These are phyloP conservation scores for Aotearoamyces nothofagi DNA, from an alignment of 2,329 filamentous ascomycete genomes.

Conservation along the genomic window DNA sequence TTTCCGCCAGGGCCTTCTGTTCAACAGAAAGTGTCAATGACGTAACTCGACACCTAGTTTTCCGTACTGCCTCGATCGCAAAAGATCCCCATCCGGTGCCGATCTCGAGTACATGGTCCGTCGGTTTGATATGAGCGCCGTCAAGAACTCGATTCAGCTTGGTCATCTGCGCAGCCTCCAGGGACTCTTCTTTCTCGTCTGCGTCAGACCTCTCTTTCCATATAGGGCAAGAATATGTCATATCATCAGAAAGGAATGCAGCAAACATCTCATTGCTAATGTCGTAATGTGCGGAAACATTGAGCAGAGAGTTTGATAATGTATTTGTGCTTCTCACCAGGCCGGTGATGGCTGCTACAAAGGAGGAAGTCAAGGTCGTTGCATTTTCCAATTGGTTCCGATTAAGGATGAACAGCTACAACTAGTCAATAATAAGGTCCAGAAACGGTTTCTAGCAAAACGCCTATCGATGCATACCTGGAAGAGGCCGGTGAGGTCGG, in stretches of 20 bases:
- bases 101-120: slow-evolving; percentile 60
- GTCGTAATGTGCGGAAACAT: slow-evolving; percentile 61
- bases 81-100: slow-evolving; percentile 65
- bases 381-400: slow-evolving; percentile 48
- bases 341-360: slow-evolving; percentile 40
- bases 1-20: slow-evolving; percentile 52
- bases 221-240: slow-evolving; percentile 62
- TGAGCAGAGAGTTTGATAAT: slow-evolving; percentile 41
- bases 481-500: slow-evolving; percentile 54
- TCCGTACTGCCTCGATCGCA: slow-evolving; percentile 51
- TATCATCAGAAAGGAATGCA: slow-evolving; percentile 57
- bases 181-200: slow-evolving; percentile 31
- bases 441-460: background rate
- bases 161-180: slow-evolving; percentile 51
- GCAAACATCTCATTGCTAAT: slow-evolving; percentile 66
- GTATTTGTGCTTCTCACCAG: slow-evolving; percentile 43
- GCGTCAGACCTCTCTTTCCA: slow-evolving; percentile 34
- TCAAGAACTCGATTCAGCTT: slow-evolving; percentile 53
- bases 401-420: slow-evolving; percentile 55
- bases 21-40: slow-evolving; percentile 53
- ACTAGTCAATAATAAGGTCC: no score
- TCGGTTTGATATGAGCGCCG: slow-evolving; percentile 43
- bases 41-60: slow-evolving; percentile 53
- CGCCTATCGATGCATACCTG: slow-evolving; percentile 28
- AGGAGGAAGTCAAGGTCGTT: slow-evolving; percentile 41